Evolutionary conservation across 2,329 filamentous ascomycete species (phyloP), one percentile per base, ranked within the genome.

Genomic region (Tolypocladium album): DNA sequence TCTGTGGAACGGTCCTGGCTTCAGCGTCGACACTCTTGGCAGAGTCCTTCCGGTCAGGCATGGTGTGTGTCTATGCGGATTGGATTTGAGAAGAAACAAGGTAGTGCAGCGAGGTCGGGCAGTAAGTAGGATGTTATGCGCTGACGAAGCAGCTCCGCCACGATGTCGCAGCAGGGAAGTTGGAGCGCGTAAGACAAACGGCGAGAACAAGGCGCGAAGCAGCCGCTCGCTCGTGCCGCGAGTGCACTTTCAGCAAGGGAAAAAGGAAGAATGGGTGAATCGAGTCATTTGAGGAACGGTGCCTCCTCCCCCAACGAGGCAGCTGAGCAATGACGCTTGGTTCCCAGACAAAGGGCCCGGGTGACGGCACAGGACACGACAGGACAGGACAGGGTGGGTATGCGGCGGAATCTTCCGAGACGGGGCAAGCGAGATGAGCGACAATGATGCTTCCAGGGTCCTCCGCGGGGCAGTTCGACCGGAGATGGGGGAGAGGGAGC

Each of bases 1-100:
- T 71, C 55, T 67, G 65, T 55, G 67, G 64, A 24, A 63, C 40
- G 43, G 58, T n/a, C 12, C 39, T 53, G 5, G 56, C 59, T 42
- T 50, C 53, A 31, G 55, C 57, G 27, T 60, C 57, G 42, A 58
- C 43, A 36, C 59, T 62, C 22, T 43, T 52, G 17, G 31, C 57
- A 17, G 58, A 40, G 7, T 40, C 42, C 22, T 38, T 43, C 17
- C 22, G 56, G n/a, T 47, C 58, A 20, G 56, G 24, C 63, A 64
- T 64, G 39, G 42, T 60, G 40, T 34, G 6, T 12, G 24, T 22
- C 13, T 43, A 39, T 5, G 36, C 15, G 9, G 15, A 38, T 17
- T 31, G 47, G 31, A 12, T 2, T 52, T 9, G 47, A n/a, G 42
- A 36, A 53, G 27, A 31, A 31, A 31, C 5, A 31, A 31, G 27